Base-by-base conservation (phyloP, 2,329 filamentous ascomycete genomes). In the Diatrype stigma region DNA sequence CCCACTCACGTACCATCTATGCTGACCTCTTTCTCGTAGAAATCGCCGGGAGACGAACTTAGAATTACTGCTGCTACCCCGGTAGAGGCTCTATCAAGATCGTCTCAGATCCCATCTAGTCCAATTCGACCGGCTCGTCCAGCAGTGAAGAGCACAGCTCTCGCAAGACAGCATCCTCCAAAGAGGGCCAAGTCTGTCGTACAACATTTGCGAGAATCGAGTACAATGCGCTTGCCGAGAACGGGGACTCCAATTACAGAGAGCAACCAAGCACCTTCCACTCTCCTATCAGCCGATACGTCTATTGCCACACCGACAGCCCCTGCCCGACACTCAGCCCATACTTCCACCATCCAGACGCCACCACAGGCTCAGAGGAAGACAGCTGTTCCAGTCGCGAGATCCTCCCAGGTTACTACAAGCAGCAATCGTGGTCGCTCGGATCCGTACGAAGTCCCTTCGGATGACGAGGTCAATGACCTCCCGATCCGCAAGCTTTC, bases 381-480 rank as follows among this genome's bases (percentile, higher is more conserved):
- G 4, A 21, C 11, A 22, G 40, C 40, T 19, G 6, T 44, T 23
- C 12, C 22, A 17, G 22, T 10, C 19, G 22, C 3, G 14, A 16
- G 40, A 28, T 44, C 22, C 11, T 6, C 40, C 2, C 22, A 28
- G 22, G 22, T 8, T 11, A 16, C 5, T 8, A 14, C 11, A 23
- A 26, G 14, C 11, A 21, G 40, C 23, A 7, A 11, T 11, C 3
- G 49, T 30, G 44, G 51, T 8, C 52, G 47, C 11, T 37, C 23
- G 34, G 62, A 64, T 38, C 62, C 62, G 2, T 64, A 64, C 22
- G 46, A 58, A 21, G 47, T 63, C 22, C 49, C 52, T 6, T 64
- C 62, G 6, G 60, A 61, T 19, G 58, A 48, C 30, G 60, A 63
- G 21, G 46, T 22, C 8, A 44, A 60, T n/a, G 37, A 52, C 37